These are phyloP conservation scores for Sclerotinia minor DNA, from an alignment of 2,329 filamentous ascomycete genomes.

Conservation along the genomic window DNA sequence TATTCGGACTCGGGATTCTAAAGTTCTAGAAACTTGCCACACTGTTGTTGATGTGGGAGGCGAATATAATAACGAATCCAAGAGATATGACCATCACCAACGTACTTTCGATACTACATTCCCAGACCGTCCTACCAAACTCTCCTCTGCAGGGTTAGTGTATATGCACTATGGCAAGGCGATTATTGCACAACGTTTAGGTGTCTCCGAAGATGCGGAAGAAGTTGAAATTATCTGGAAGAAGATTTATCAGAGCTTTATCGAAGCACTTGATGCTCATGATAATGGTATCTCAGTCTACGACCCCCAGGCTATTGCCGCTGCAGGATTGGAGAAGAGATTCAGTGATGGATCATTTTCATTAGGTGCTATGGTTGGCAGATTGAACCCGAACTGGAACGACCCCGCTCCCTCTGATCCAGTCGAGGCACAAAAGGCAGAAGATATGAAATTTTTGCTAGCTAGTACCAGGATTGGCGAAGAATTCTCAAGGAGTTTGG, in stretches of 20 bases:
- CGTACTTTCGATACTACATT: constrained; percentile 85
- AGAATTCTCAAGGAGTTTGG: constrained; percentile 79
- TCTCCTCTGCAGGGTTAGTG: constrained; percentile 89
- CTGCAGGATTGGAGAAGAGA: constrained; percentile 74
- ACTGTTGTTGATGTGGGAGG: constrained; percentile 98
- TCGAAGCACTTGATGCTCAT: constrained; percentile 95
- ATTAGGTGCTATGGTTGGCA: constrained; percentile 78
- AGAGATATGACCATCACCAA: constrained; percentile 97
- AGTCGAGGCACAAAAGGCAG: constrained; percentile 64
- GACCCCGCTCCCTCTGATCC: constrained; percentile 57
- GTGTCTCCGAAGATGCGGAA: constrained; percentile 59
- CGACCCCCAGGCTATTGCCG: constrained; percentile 66
- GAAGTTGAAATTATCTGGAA: constrained; percentile 76
- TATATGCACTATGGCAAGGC: constrained; percentile 92
- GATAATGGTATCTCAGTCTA: constrained; percentile 92
- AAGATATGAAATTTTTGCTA: constrained; percentile 75
- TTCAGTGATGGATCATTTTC: constrained; percentile 83
- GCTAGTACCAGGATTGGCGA: constrained; percentile 85
- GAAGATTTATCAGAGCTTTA: constrained; percentile 89
- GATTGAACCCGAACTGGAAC: constrained; percentile 81
- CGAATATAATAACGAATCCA: constrained; percentile 74
- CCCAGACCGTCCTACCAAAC: constrained; percentile 79
- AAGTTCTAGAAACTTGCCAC: constrained; percentile 76
- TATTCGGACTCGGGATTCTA: constrained; percentile 83
- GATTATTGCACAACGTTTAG: constrained; percentile 71